A percentile compares a stretch with the other conserved stretches of the same genome.
Conservation (phyloP, 1,139 yeast species). For the Protomyces inundatus region DNA sequence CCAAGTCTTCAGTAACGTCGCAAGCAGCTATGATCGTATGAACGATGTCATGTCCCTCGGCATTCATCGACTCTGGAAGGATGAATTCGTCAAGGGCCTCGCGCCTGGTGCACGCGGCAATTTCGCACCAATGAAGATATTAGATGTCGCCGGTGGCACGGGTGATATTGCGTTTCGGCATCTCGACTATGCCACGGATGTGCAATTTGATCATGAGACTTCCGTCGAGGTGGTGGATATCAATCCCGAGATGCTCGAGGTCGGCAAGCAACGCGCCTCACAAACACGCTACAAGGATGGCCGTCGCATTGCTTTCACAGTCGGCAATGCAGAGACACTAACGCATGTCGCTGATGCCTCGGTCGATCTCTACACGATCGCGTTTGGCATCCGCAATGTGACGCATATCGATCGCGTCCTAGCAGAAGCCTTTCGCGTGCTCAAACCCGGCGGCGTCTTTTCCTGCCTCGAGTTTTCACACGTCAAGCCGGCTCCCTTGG, state of each 20-base stretch:
- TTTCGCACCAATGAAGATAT: constrained; percentile 58
- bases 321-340: constrained; percentile 87
- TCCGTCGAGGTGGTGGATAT: constrained; percentile 92
- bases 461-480: constrained; percentile 94
- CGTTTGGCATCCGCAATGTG: constrained; percentile 95
- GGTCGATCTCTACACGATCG: constrained; percentile 91
- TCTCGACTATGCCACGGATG: constrained; percentile 78
- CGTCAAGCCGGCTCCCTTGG: constrained; percentile 73
- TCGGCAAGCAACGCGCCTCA: constrained; percentile 72
- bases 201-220: constrained; percentile 67
- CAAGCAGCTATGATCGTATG: constrained; percentile 90
- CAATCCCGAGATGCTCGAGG: constrained; percentile 90
- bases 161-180: constrained; percentile 97
- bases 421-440: constrained; percentile 85
- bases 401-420: constrained; percentile 91
- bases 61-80: constrained; percentile 90
- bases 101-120: constrained; percentile 69
- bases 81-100: constrained; percentile 75
- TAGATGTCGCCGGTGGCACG: constrained; percentile 98
- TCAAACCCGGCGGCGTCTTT: constrained; percentile 98
- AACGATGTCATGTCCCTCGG: constrained; percentile 98
- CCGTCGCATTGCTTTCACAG: constrained; percentile 67
- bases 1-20: constrained; percentile 89
- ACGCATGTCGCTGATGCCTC: constrained; percentile 80
- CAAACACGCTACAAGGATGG: constrained; percentile 37